Evolutionary conservation across 1,139 yeast species (phyloP).

Genomic region (Suhomyces bolitotheri): DNA sequence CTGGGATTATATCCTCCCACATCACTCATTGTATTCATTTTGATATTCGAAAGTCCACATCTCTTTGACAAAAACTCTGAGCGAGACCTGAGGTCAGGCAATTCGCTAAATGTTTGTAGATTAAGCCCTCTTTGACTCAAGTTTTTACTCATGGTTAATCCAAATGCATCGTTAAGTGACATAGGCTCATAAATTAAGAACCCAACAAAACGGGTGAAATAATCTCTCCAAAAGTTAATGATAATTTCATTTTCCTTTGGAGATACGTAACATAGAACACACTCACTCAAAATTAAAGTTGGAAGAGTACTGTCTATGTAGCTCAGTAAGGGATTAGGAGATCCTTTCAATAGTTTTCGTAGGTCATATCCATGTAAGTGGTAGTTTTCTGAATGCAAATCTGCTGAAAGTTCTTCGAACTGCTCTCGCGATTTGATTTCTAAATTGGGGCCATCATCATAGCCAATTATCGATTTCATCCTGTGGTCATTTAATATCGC

Average conservation of each 20-base stretch:
- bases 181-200: constrained; percentile 84
- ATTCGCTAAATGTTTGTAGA: constrained; percentile 52
- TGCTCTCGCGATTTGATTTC: constrained; percentile 22
- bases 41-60: constrained; percentile 25
- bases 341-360: constrained; percentile 28
- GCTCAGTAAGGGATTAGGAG: constrained; percentile 3
- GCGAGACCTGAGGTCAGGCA: constrained; percentile 46
- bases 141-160: constrained; percentile 77
- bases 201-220: constrained; percentile 28
- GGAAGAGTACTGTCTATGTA: constrained; percentile 46
- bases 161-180: constrained; percentile 72
- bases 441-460: constrained; percentile 11
- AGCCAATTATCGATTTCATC: constrained; percentile 24
- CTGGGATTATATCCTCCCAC: constrained; percentile 45
- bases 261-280: constrained; percentile 81
- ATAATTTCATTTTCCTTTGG: constrained; percentile 57
- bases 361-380: constrained; percentile 59
- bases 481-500: constrained; percentile 41
- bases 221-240: constrained; percentile 39
- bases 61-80: constrained; percentile 29
- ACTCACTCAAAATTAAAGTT: constrained; percentile 80
- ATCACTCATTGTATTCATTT: constrained; percentile 56
- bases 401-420: constrained; percentile 26
- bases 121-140: constrained; percentile 70
- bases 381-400: constrained; percentile 48